phyloP scores from a whole-genome alignment of 495 filamentous ascomycete species.

The Daldinia loculata region DNA sequence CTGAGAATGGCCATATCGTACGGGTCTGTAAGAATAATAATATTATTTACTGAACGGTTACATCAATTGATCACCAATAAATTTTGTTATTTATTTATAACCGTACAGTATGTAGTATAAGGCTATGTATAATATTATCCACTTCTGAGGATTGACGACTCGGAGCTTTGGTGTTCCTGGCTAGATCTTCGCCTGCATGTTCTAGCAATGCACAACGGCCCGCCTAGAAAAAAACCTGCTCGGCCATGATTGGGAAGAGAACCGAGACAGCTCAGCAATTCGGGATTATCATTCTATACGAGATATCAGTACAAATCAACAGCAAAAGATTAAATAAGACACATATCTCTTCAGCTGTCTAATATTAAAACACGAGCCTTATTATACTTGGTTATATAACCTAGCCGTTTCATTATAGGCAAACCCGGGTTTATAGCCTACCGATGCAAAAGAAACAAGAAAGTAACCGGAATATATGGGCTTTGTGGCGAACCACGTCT shows the following conservation, averaged over 20 bases:
- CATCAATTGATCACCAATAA: background rate
- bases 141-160: slow-evolving; percentile 10
- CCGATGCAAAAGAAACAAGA: slow-evolving; percentile 1
- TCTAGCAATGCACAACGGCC: slow-evolving; percentile 28
- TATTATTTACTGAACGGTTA: background rate
- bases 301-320: background rate
- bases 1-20: slow-evolving; percentile 29
- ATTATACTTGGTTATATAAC: background rate
- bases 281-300: slow-evolving; percentile 1
- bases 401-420: background rate
- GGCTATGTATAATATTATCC: slow-evolving; percentile 1
- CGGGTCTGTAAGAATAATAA: background rate
- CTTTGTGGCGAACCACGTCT: background rate
- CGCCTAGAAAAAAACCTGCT: slow-evolving; percentile 35
- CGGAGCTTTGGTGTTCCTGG: slow-evolving; percentile 24
- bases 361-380: background rate
- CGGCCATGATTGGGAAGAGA: background rate
- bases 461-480: background rate
- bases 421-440: background rate
- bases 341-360: background rate
- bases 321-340: background rate
- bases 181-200: slow-evolving; percentile 18
- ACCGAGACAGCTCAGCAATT: slow-evolving; percentile 10
- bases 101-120: background rate
- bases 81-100: background rate